Conservation (phyloP, 352 stramenopile genomes). For the Phytopythium litorale region DNA sequence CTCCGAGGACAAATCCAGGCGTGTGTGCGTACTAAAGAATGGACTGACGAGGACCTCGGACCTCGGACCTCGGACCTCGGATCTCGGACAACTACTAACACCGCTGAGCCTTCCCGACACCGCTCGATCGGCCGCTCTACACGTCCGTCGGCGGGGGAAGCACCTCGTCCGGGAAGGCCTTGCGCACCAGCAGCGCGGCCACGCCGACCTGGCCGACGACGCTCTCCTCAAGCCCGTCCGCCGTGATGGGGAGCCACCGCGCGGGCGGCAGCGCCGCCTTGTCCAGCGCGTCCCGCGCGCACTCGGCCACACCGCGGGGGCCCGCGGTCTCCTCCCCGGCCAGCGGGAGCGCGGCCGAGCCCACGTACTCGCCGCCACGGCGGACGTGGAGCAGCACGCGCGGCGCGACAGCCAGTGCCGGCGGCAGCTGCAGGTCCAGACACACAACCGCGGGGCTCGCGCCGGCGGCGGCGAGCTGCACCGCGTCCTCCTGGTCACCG, state of each 20-base stretch:
- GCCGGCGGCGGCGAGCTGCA: slow-evolving; percentile 24
- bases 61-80: too few relatives aligned
- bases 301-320: slow-evolving; percentile 25
- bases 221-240: slow-evolving; percentile 37
- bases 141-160: slow-evolving; percentile 28
- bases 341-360: slow-evolving; percentile 27
- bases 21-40: too few relatives aligned
- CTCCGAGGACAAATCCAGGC: too few relatives aligned
- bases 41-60: too few relatives aligned
- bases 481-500: slow-evolving; percentile 29
- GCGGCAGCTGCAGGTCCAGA: slow-evolving; percentile 69
- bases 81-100: too few relatives aligned
- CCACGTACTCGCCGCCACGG: slow-evolving; percentile 37
- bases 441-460: slow-evolving; percentile 29
- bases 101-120: too few relatives aligned
- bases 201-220: slow-evolving; percentile 54
- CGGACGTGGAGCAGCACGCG: slow-evolving; percentile 61
- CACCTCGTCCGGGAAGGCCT: slow-evolving; percentile 51
- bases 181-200: slow-evolving; percentile 54
- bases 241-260: slow-evolving; percentile 50
- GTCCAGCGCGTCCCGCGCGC: slow-evolving; percentile 43
- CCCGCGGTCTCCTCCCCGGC: slow-evolving; percentile 11
- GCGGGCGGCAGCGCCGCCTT: slow-evolving; percentile 28
- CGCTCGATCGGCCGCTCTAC: not conserved
- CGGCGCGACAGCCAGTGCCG: slow-evolving; percentile 36